These are phyloP conservation scores for Diaporthe citrichinensis DNA, from an alignment of 2,329 filamentous ascomycete genomes.

Conservation along the genomic window DNA sequence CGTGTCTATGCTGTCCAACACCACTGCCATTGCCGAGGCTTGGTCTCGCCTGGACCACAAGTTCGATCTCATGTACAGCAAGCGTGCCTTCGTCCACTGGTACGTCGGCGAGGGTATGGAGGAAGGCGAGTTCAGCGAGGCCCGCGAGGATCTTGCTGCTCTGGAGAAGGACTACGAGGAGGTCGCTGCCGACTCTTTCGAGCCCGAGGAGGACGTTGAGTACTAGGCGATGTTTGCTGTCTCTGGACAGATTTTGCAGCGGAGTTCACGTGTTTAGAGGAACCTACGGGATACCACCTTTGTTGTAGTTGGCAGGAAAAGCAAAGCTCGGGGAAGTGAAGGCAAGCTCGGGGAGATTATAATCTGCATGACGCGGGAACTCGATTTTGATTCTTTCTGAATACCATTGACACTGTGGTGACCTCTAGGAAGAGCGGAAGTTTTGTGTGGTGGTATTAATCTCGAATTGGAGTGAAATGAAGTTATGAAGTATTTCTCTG, in stretches of 20 bases:
- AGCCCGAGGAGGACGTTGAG: slow-evolving; percentile 77
- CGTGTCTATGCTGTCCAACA: slow-evolving; percentile 82
- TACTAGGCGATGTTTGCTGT: slow-evolving; percentile 71
- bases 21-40: slow-evolving; percentile 80
- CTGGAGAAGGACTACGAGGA: slow-evolving; percentile 91
- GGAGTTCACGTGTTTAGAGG: slow-evolving; percentile 31
- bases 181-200: slow-evolving; percentile 80
- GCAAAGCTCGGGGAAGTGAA: slow-evolving; percentile 8
- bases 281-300: slow-evolving; percentile 39
- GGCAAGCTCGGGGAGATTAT: slow-evolving; percentile 24
- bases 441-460: slow-evolving; percentile 11
- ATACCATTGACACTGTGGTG: slow-evolving; percentile 31
- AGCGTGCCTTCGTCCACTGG: slow-evolving; percentile 83
- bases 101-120: slow-evolving; percentile 94
- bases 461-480: slow-evolving; percentile 19
- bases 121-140: slow-evolving; percentile 91
- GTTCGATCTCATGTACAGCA: slow-evolving; percentile 85
- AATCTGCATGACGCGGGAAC: slow-evolving; percentile 27
- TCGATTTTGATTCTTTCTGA: slow-evolving; percentile 23
- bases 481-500: slow-evolving; percentile 22
- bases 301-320: slow-evolving; percentile 32
- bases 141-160: slow-evolving; percentile 86
- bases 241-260: slow-evolving; percentile 29
- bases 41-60: slow-evolving; percentile 82
- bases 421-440: slow-evolving; percentile 21